Evolutionary conservation across 805 yeast genomes (phyloP).

Genomic region (Saturnispora saitoi): DNA sequence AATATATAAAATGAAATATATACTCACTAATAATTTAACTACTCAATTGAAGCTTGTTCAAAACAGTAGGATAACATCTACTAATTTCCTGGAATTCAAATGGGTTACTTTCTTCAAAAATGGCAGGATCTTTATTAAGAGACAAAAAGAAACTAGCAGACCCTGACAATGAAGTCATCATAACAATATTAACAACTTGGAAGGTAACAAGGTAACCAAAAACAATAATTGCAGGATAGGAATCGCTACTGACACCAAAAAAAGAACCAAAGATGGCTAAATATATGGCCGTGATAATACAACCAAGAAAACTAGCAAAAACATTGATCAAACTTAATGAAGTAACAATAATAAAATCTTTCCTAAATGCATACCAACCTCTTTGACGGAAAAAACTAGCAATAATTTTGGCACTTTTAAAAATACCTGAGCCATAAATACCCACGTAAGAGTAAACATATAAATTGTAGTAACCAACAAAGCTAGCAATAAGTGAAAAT

Average conservation of each 20-base stretch:
- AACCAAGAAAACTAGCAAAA: slow-evolving; percentile 40
- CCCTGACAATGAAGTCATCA: slow-evolving; percentile 69
- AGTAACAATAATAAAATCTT: slow-evolving; percentile 72
- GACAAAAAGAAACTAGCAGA: slow-evolving; percentile 78
- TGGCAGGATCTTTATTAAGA: slow-evolving; percentile 77
- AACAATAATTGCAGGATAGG: slow-evolving; percentile 28
- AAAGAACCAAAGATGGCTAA: slow-evolving; percentile 59
- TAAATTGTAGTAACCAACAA: slow-evolving; percentile 46
- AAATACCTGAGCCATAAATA: slow-evolving; percentile 72
- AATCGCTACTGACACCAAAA: slow-evolving; percentile 51
- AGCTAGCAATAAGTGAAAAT: not conserved
- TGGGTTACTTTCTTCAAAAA: slow-evolving; percentile 68
- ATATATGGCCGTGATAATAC: slow-evolving; percentile 53
- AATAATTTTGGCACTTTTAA: slow-evolving; percentile 69
- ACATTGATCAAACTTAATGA: slow-evolving; percentile 64
- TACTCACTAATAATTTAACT: not conserved
- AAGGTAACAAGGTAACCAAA: slow-evolving; percentile 50
- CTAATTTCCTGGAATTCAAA: slow-evolving; percentile 28
- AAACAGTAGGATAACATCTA: slow-evolving; percentile 21
- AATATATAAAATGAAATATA: not conserved
- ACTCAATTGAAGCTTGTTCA: slow-evolving; percentile 5
- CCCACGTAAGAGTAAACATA: slow-evolving; percentile 86
- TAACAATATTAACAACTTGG: slow-evolving; percentile 61
- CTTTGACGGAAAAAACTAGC: slow-evolving; percentile 63
- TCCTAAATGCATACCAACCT: slow-evolving; percentile 76